Evolutionary conservation across 352 stramenopile genomes (phyloP).

Genomic region (Globisporangium megalacanthum): DNA sequence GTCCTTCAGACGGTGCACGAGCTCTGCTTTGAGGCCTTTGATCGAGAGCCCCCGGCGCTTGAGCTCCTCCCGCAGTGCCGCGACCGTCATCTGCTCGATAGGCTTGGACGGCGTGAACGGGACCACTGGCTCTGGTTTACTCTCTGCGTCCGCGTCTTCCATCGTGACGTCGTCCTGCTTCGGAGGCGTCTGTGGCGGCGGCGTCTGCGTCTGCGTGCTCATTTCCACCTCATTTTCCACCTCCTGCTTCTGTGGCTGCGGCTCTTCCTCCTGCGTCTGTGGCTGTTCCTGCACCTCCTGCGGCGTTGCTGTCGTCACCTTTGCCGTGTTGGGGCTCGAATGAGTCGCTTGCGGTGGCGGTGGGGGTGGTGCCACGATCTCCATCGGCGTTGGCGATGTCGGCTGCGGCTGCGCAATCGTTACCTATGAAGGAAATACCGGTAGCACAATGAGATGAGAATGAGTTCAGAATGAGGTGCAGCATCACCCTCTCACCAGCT

Average conservation of each 20-base stretch:
- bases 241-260: slow-evolving; percentile 15
- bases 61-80: slow-evolving; percentile 57
- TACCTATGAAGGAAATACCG: no score
- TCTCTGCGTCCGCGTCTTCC: slow-evolving; percentile 23
- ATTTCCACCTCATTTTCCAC: slow-evolving; percentile 1
- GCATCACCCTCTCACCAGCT: not conserved
- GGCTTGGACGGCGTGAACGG: slow-evolving; percentile 64
- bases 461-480: no score
- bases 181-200: not conserved
- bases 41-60: slow-evolving; percentile 73
- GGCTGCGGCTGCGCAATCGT: slow-evolving; percentile 8
- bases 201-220: slow-evolving; percentile 7
- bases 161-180: slow-evolving; percentile 44
- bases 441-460: no score
- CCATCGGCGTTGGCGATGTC: slow-evolving; percentile 8
- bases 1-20: slow-evolving; percentile 77
- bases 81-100: slow-evolving; percentile 75
- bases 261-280: not conserved
- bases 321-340: not conserved
- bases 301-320: not conserved
- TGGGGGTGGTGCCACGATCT: slow-evolving; percentile 22
- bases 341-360: slow-evolving; percentile 11
- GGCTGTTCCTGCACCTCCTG: not conserved
- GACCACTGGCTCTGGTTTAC: slow-evolving; percentile 13
- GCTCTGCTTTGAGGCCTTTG: slow-evolving; percentile 79